Conservation (phyloP, 2,329 filamentous ascomycete genomes). For the Alternaria viburni region DNA sequence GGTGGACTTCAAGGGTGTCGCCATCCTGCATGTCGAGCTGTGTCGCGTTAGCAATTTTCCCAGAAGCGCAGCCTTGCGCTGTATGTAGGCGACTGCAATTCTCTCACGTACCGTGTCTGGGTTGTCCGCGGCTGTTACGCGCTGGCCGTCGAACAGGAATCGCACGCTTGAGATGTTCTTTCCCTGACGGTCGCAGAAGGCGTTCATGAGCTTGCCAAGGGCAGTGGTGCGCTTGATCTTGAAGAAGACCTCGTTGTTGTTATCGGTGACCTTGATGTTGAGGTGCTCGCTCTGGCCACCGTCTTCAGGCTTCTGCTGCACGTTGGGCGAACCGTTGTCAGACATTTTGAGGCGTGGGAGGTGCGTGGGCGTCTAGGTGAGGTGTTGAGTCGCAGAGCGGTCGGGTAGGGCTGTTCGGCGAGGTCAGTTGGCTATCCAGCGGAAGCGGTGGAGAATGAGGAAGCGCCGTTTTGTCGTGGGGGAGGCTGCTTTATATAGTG, state of each 20-base stretch:
- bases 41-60: background rate
- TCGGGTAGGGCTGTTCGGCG: conserved; percentile 1
- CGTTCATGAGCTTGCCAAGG: conserved; percentile 97
- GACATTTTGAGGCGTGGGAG: conserved; percentile 42
- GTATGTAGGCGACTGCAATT: background rate
- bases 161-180: conserved; percentile 84
- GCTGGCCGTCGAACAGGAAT: conserved; percentile 94
- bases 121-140: conserved; percentile 87
- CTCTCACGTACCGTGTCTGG: conserved; percentile 79
- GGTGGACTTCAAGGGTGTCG: conserved; percentile 95
- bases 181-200: conserved; percentile 95
- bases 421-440: conserved; percentile 22
- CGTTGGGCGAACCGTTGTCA: conserved; percentile 50
- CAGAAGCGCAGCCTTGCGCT: background rate
- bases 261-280: conserved; percentile 99
- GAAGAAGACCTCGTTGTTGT: conserved; percentile 99
- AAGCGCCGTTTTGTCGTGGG: conserved; percentile 20
- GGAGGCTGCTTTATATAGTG: conserved; percentile 27
- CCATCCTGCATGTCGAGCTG: conserved; percentile 97
- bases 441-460: conserved; percentile 29
- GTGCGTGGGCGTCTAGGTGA: conserved; percentile 4
- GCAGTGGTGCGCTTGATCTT: conserved; percentile 98
- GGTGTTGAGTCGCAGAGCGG: background rate
- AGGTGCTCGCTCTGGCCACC: conserved; percentile 75
- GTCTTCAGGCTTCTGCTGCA: conserved; percentile 54